A percentile compares a stretch with the other conserved stretches of the same genome.
phyloP scores from a whole-genome alignment of 1,284 basidiomycete genomes.

The Meira miltonrushii region DNA sequence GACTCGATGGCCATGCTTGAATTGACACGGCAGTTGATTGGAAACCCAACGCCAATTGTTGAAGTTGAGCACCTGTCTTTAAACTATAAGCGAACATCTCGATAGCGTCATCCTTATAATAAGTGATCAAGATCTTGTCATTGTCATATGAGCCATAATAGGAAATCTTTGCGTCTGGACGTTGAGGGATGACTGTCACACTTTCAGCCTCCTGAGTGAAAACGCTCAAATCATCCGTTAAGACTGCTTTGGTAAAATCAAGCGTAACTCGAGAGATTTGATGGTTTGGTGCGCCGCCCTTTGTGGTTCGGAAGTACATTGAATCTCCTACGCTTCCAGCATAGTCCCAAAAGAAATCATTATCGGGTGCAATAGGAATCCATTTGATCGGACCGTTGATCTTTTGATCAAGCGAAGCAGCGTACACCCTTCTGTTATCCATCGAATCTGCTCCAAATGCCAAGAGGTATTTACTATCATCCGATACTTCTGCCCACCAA shows the following conservation, averaged over 20 bases:
- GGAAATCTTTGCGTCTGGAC: conserved; percentile 62
- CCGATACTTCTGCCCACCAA: no score
- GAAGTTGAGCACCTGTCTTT: no score
- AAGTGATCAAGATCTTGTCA: no score
- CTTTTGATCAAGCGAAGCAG: conserved; percentile 28
- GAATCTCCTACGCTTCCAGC: conserved; percentile 38
- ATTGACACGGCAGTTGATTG: no score
- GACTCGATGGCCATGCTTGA: no score
- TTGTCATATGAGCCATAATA: conserved; percentile 60
- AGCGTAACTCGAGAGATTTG: conserved; percentile 36
- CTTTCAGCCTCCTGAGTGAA: conserved; percentile 25
- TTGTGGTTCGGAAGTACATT: conserved; percentile 49
- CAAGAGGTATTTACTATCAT: no score
- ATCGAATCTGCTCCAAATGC: no score
- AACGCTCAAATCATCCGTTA: conserved; percentile 32
- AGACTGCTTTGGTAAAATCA: no score
- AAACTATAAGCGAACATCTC: no score
- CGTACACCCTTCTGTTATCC: no score
- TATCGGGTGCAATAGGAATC: conserved; percentile 38
- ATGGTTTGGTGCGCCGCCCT: conserved; percentile 45
- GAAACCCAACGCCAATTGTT: conserved; percentile 66
- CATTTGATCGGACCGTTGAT: conserved; percentile 26
- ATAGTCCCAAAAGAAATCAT: conserved; percentile 38
- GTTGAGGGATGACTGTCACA: conserved; percentile 67
- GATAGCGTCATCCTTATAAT: no score